Evolutionary conservation across 2,329 filamentous ascomycete genomes (phyloP), one percentile per base, ranked within the genome.

Genomic region (Amphichorda felina): DNA sequence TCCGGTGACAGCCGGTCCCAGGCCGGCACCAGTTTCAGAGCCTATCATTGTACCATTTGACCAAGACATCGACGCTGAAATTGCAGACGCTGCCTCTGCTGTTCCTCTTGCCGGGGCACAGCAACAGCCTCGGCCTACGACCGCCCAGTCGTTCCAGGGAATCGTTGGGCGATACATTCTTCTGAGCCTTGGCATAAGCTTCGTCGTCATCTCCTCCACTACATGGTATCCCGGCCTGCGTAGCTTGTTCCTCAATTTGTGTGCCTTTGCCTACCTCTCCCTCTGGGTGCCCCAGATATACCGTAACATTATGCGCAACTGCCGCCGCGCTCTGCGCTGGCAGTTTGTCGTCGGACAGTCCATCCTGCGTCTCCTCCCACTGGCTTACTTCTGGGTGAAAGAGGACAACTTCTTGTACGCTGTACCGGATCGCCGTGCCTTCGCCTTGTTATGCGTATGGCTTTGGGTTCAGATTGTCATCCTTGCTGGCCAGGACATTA

Each of bases 221-320:
- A 71, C 73, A 2, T 81, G 76, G 75, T 70, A 74, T 35, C 63
- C 69, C 2, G 53, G 57, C 7, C 50, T 71, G 29, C 72, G 76
- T 25, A 60, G 66, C 17, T 50, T 62, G 34, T 79, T 79, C 51
- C 62, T 74, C 47, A 74, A 88, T 51, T 43, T 68, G 3, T 61
- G 94, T 16, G 69, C 74, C 2, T 75, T 89, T 47, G 44, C 72
- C 36, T 95, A 95, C 53, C 72, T 95, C 30, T 94, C 88, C 15
- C 79, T 95, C 51, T 96, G 89, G 89, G 53, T 79, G 1, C 89
- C 91, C 0, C 91, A 98, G 55, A 94, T 96, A 45, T 75, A 82
- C 51, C 83, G 91, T 42, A 98, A 98, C 54, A 68, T 82, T 36
- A 76, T 84, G 57, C 83, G 89, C 36, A 95, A 95, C 58, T 94